Evolutionary conservation across 1,284 basidiomycete genomes (phyloP).

Genomic region (Cystobasidium pallidum): DNA sequence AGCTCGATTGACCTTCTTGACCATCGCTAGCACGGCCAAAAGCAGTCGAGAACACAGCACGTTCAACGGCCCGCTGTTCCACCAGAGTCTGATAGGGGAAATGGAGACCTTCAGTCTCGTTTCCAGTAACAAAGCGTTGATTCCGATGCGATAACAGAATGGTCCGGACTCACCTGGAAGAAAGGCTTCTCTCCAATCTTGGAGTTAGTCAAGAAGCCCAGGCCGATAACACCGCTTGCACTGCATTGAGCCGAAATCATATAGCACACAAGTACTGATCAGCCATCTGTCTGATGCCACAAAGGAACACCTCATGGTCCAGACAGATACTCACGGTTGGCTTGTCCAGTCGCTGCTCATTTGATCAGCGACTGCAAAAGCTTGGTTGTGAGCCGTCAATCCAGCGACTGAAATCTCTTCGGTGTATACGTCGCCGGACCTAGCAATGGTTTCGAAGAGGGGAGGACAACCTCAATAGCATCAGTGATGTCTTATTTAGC

Average conservation of each 20-base stretch:
- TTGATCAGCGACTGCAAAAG: conserved; percentile 51
- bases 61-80: neutral
- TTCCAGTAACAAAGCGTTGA: no score
- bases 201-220: conserved; percentile 42
- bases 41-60: conserved; percentile 25
- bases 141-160: neutral
- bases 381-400: conserved; percentile 50
- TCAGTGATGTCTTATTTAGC: no score
- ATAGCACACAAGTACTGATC: neutral
- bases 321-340: conserved; percentile 15
- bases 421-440: conserved; percentile 32
- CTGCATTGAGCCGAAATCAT: neutral
- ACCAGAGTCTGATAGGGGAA: conserved; percentile 11
- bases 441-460: neutral
- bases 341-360: conserved; percentile 33
- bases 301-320: neutral
- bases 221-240: conserved; percentile 43
- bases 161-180: conserved; percentile 21
- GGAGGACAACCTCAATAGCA: no score
- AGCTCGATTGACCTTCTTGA: conserved; percentile 25
- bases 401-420: conserved; percentile 54
- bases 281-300: neutral
- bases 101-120: neutral
- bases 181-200: conserved; percentile 36
- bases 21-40: conserved; percentile 21